These are phyloP conservation scores for Aspergillus novofumigatus DNA, from an alignment of 2,329 filamentous ascomycete species.

Conservation along the genomic window DNA sequence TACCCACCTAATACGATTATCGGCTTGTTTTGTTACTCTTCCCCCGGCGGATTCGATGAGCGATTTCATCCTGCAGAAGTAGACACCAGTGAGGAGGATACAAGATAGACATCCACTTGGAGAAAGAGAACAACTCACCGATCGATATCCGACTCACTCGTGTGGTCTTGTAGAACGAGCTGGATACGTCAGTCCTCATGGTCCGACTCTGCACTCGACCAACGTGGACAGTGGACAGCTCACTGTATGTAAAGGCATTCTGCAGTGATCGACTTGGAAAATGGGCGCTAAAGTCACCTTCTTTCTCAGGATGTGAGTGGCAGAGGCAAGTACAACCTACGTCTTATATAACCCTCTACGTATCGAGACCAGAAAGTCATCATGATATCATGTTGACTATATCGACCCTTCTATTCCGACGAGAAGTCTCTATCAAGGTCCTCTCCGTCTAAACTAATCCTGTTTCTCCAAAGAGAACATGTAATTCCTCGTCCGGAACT, in stretches of 20 bases:
- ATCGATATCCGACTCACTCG: slow-evolving; percentile 12
- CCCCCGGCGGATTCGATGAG: slow-evolving; percentile 13
- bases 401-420: neutral
- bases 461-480: neutral
- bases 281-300: neutral
- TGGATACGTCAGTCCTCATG: neutral
- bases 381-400: neutral
- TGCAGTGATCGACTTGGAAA: neutral
- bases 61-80: slow-evolving; percentile 6
- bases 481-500: neutral
- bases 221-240: neutral
- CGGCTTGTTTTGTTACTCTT: slow-evolving; percentile 5
- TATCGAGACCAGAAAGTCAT: neutral
- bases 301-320: neutral
- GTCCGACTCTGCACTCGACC: neutral
- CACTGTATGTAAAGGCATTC: neutral
- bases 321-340: neutral
- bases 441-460: neutral
- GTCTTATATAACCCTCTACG: neutral
- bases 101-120: neutral
- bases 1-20: slow-evolving; percentile 8
- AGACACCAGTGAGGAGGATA: neutral
- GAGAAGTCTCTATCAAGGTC: neutral
- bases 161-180: slow-evolving; percentile 7
- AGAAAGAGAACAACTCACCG: slow-evolving; percentile 5